A percentile compares a stretch with the other conserved stretches of the same genome.
Conservation (phyloP, 2,329 filamentous ascomycete genomes). For the Penicillium sp. region DNA sequence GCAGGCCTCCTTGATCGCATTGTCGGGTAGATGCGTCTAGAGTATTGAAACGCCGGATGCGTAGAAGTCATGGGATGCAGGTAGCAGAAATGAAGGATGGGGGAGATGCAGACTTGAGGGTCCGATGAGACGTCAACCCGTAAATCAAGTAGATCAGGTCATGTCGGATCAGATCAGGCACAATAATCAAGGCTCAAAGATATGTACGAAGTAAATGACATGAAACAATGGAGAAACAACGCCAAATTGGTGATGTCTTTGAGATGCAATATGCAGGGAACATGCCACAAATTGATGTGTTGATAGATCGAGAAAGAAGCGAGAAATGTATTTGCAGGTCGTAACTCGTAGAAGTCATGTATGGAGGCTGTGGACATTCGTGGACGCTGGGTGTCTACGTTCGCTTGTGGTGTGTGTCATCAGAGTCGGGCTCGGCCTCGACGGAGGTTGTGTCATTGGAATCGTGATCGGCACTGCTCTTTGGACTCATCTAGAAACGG, state of each 20-base stretch:
- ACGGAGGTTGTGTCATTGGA: slow-evolving; percentile 11
- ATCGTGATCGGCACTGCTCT: slow-evolving; percentile 15
- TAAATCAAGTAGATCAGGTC: not conserved
- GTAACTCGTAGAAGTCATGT: slow-evolving; percentile 17
- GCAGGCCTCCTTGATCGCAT: not conserved
- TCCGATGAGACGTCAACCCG: not conserved
- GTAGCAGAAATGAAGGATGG: not conserved
- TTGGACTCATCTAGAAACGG: slow-evolving; percentile 30
- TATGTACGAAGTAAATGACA: not conserved
- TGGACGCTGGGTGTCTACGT: slow-evolving; percentile 19
- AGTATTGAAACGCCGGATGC: slow-evolving; percentile 1
- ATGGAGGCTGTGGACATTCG: not conserved
- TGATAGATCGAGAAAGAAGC: not conserved
- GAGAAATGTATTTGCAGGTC: slow-evolving; percentile 1
- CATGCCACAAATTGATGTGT: not conserved
- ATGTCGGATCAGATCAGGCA: not conserved
- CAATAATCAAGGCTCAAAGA: not conserved
- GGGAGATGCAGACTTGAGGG: not conserved
- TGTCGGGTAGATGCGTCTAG: slow-evolving; percentile 6
- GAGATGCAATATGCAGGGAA: not conserved
- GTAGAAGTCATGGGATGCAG: not conserved
- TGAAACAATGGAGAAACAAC: not conserved
- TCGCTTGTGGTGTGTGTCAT: slow-evolving; percentile 29
- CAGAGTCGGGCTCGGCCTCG: slow-evolving; percentile 18
- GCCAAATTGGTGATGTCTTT: not conserved